Conservation (phyloP, 306 rosid genomes). For the Begonia masoniana region DNA sequence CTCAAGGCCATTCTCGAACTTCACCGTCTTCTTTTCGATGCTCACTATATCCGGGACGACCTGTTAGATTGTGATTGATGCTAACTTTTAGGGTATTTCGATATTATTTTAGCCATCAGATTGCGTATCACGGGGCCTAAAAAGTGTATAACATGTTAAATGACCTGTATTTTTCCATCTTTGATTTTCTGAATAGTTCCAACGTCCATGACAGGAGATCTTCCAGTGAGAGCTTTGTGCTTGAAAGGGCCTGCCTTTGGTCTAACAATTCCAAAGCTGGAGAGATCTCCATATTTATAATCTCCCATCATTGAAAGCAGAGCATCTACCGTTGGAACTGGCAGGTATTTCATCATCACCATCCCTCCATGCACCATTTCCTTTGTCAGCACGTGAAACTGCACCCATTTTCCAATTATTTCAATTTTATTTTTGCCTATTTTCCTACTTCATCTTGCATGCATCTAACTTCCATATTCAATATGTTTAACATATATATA, state of each 20-base stretch:
- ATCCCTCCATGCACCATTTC: constrained; percentile 24
- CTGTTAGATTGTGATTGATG: constrained; percentile 1
- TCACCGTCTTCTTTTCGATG: constrained; percentile 22
- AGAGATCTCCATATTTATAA: constrained; percentile 20
- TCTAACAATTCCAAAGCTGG: constrained; percentile 16
- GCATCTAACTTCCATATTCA: no score
- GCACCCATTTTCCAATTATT: not conserved
- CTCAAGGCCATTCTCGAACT: constrained; percentile 19
- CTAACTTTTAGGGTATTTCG: no score
- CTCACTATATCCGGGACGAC: constrained; percentile 27
- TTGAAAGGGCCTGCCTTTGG: constrained; percentile 36
- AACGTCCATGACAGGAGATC: constrained; percentile 33
- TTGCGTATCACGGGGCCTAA: no score
- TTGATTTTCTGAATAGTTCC: constrained; percentile 32
- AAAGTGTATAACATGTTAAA: no score
- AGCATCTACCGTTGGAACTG: constrained; percentile 17
- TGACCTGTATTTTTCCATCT: constrained; percentile 27
- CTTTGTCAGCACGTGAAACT: constrained; percentile 37
- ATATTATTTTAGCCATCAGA: no score
- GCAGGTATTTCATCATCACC: constrained; percentile 14
- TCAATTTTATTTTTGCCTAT: no score
- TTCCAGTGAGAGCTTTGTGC: constrained; percentile 20
- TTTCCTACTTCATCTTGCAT: no score
- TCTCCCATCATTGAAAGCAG: not conserved
- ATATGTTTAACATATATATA: no score